Conservation (phyloP, 129 eudicot species). For the Flaveria robusta region DNA sequence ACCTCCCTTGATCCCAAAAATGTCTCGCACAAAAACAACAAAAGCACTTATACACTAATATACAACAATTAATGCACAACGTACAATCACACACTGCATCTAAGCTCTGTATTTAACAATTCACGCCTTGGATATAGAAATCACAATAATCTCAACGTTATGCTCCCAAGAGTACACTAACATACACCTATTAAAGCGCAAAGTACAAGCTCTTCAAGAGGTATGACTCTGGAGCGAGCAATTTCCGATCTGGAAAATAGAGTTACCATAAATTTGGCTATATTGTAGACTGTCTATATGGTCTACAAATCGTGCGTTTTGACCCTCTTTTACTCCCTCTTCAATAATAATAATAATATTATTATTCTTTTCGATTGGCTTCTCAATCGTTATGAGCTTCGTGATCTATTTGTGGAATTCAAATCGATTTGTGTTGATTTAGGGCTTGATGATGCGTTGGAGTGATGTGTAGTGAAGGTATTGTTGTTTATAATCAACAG, state of each 20-base stretch:
- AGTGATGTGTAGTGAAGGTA: slow-evolving; percentile 27
- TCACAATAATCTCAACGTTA: not conserved
- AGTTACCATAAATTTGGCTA: slow-evolving; percentile 21
- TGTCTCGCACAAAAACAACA: slow-evolving; percentile 12
- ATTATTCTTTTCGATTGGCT: too few relatives aligned
- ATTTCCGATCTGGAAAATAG: slow-evolving; percentile 16
- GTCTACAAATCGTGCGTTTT: slow-evolving; percentile 33
- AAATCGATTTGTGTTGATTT: slow-evolving; percentile 22
- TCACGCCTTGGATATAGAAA: slow-evolving; percentile 2
- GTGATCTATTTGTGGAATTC: slow-evolving; percentile 27
- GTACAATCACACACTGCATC: not conserved
- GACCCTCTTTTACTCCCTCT: slow-evolving; percentile 30
- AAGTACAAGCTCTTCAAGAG: not conserved
- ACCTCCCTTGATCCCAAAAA: slow-evolving; percentile 39
- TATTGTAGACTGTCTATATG: slow-evolving; percentile 27
- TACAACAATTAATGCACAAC: not conserved
- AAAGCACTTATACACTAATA: not conserved
- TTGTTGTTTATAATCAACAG: slow-evolving; percentile 26
- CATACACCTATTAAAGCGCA: not conserved
- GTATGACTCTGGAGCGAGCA: not conserved
- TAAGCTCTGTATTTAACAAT: not conserved
- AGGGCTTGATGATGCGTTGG: slow-evolving; percentile 26
- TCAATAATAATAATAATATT: slow-evolving; percentile 20
- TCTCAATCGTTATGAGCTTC: slow-evolving; percentile 24
- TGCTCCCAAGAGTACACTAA: not conserved